phyloP scores from a whole-genome alignment of 768 basidiomycete species.

The Lentinula raphanica region DNA sequence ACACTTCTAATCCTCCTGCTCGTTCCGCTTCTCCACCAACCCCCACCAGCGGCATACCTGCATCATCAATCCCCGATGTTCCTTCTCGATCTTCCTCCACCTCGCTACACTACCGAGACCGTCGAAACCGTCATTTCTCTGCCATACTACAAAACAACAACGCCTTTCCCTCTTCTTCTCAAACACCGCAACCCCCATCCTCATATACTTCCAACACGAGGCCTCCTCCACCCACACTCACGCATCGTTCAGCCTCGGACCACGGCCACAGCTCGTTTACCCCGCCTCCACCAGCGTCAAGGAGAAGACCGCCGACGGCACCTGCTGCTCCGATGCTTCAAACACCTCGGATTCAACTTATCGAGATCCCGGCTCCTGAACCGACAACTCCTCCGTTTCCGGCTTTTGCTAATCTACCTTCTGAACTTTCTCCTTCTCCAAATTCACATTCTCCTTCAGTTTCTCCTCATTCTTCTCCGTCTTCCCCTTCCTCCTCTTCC shows the following conservation, averaged over 20 bases:
- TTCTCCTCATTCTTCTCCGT: not conserved
- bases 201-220: not conserved
- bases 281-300: not conserved
- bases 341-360: not conserved
- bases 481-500: not conserved
- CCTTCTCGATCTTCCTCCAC: slow-evolving; percentile 46
- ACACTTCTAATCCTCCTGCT: too few species aligned
- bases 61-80: slow-evolving; percentile 35
- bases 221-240: not conserved
- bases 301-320: not conserved
- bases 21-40: slow-evolving; percentile 63
- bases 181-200: not conserved
- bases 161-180: not conserved
- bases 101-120: slow-evolving; percentile 23
- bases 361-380: slow-evolving; percentile 32
- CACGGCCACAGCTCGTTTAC: not conserved
- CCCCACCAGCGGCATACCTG: too few species aligned
- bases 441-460: not conserved
- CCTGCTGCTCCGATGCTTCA: not conserved
- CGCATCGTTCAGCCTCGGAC: slow-evolving; percentile 3
- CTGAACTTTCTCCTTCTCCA: not conserved
- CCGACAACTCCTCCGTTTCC: slow-evolving; percentile 41
- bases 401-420: not conserved
- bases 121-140: not conserved
- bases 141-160: not conserved